These are phyloP conservation scores for Leishmania major DNA, from an alignment of 208 protist species.

Conservation along the genomic window DNA sequence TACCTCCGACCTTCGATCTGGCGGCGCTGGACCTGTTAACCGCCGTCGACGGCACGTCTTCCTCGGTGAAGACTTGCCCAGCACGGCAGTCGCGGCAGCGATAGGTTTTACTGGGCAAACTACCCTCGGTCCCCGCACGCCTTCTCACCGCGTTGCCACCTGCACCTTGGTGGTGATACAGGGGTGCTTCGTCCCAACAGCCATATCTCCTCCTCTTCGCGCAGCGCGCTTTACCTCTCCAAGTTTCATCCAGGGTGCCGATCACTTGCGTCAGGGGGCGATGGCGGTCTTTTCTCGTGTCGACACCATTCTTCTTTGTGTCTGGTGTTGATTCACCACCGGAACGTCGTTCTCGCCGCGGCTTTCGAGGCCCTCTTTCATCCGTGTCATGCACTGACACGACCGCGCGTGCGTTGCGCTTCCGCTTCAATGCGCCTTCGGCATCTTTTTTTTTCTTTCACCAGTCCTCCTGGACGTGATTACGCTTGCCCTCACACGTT, in stretches of 20 bases:
- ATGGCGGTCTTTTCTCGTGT: background rate
- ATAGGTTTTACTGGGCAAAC: background rate
- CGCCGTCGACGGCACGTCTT: background rate
- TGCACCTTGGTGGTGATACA: background rate
- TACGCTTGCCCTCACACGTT: background rate
- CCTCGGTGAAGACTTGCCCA: background rate
- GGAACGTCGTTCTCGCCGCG: background rate
- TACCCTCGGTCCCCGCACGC: background rate
- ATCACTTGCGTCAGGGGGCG: background rate
- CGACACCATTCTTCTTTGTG: too few species aligned
- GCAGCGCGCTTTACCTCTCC: slow-evolving; percentile 15
- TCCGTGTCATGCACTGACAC: background rate
- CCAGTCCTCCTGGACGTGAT: background rate
- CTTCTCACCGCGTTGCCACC: slow-evolving; percentile 5
- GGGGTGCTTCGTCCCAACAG: slow-evolving; percentile 13
- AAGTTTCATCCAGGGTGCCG: background rate
- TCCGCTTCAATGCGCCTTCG: background rate
- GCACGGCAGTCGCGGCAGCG: background rate
- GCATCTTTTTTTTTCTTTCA: background rate
- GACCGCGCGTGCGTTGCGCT: background rate
- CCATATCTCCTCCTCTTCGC: slow-evolving; percentile 8
- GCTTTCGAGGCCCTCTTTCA: background rate
- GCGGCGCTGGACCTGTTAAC: background rate
- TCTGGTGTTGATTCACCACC: too few species aligned
- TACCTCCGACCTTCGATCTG: background rate